phyloP scores from a whole-genome alignment of 257 asterid genomes.

The Handroanthus guayacan region DNA sequence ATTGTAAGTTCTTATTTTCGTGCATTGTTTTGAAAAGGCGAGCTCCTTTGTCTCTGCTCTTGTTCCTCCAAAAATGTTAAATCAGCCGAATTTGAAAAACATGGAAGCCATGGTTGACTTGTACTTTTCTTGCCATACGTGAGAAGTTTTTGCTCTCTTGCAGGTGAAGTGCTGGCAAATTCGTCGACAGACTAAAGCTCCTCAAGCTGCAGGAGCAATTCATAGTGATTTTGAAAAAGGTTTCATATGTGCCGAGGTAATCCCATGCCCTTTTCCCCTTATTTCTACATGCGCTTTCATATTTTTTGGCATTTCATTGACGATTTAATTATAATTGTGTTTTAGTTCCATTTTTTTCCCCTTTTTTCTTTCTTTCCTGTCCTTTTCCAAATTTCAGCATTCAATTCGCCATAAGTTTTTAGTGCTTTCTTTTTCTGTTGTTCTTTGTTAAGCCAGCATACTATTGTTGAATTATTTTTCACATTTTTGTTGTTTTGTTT shows the following conservation, averaged over 20 bases:
- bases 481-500: neutral
- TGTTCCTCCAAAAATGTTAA: neutral
- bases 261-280: constrained; percentile 21
- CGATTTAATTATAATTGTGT: neutral
- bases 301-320: constrained; percentile 1
- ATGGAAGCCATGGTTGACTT: neutral
- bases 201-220: constrained; percentile 99
- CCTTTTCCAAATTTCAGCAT: neutral
- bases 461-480: neutral
- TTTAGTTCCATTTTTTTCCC: neutral
- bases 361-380: neutral
- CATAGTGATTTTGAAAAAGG: constrained; percentile 97
- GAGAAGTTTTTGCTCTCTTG: constrained; percentile 35
- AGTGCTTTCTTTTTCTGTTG: neutral
- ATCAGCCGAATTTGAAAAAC: too few species aligned
- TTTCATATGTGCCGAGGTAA: constrained; percentile 97
- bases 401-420: neutral
- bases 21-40: too few species aligned
- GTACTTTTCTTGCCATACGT: neutral
- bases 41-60: too few species aligned
- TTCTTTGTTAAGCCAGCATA: too few species aligned
- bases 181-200: constrained; percentile 86
- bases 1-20: too few species aligned
- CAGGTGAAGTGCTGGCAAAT: constrained; percentile 99
- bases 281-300: constrained; percentile 8